A percentile compares a stretch with the other conserved stretches of the same genome.
Evolutionary conservation across 1,139 yeast species (phyloP).

Genomic region (Kurtzmaniella quercitrusa): DNA sequence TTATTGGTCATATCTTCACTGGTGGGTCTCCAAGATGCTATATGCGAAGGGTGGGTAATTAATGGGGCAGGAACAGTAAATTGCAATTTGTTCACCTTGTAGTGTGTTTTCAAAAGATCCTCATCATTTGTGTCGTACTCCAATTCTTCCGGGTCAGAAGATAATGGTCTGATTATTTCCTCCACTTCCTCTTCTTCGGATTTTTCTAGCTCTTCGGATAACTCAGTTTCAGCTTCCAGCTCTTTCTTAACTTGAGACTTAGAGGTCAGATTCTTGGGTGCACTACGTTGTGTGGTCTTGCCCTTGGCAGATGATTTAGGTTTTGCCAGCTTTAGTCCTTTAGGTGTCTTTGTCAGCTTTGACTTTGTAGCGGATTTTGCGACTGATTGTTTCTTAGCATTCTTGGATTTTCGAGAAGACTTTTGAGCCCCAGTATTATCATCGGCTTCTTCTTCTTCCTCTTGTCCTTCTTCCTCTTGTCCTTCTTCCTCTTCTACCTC

Average conservation of each 20-base stretch:
- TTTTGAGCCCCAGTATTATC: too few relatives aligned
- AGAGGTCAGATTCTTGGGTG: not conserved
- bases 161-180: not conserved
- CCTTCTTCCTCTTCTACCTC: conserved; percentile 10
- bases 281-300: not conserved
- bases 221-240: conserved; percentile 6
- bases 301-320: not conserved
- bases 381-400: not conserved
- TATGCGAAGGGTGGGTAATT: conserved; percentile 77
- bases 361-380: not conserved
- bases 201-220: conserved; percentile 7
- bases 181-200: conserved; percentile 9
- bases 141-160: conserved; percentile 2
- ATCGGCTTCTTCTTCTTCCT: conserved; percentile 2
- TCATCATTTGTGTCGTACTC: conserved; percentile 2
- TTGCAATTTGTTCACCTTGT: conserved; percentile 40
- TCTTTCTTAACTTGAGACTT: not conserved
- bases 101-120: conserved; percentile 15
- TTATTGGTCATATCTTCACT: conserved; percentile 26
- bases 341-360: not conserved
- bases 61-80: conserved; percentile 54
- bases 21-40: conserved; percentile 57
- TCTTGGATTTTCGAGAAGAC: conserved; percentile 2
- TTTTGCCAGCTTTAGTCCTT: conserved; percentile 3
- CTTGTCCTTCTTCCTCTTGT: conserved; percentile 8